phyloP scores from a whole-genome alignment of 768 basidiomycete species.

The Amanita muscaria region DNA sequence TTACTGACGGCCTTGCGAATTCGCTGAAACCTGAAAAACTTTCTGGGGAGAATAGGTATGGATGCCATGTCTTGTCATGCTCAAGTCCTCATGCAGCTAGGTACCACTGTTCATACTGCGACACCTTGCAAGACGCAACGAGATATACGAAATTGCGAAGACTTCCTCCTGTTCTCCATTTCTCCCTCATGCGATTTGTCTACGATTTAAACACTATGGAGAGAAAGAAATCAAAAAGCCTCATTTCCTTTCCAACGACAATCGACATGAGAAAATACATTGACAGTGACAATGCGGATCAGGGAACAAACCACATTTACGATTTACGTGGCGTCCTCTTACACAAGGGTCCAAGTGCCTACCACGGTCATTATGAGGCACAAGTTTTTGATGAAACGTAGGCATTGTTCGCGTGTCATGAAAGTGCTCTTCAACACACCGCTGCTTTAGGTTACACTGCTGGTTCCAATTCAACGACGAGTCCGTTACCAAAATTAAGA shows the following conservation, averaged over 20 bases:
- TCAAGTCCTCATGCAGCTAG: constrained; percentile 27
- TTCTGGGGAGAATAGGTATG: constrained; percentile 74
- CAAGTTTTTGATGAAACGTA: constrained; percentile 58
- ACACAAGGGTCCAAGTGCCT: constrained; percentile 89
- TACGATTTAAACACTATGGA: constrained; percentile 73
- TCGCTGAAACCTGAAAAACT: constrained; percentile 64
- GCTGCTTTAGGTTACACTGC: constrained; percentile 23
- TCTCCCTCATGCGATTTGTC: constrained; percentile 89
- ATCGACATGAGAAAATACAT: constrained; percentile 67
- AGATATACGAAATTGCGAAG: constrained; percentile 62
- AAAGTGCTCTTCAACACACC: background rate
- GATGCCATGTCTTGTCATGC: background rate
- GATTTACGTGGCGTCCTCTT: constrained; percentile 78
- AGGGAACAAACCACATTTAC: constrained; percentile 38
- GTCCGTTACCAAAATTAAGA: constrained; percentile 53
- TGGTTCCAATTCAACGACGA: constrained; percentile 98
- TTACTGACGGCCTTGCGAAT: constrained; percentile 66
- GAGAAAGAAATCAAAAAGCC: constrained; percentile 81
- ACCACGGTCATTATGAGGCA: constrained; percentile 85
- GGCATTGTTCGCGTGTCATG: background rate
- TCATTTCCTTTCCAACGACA: constrained; percentile 64
- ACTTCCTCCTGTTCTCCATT: constrained; percentile 84
- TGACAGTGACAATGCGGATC: constrained; percentile 12
- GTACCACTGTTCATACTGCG: constrained; percentile 75
- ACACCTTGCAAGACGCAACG: constrained; percentile 65